Conservation (phyloP, 2,329 filamentous ascomycete species). For the Aspergillus sp. region DNA sequence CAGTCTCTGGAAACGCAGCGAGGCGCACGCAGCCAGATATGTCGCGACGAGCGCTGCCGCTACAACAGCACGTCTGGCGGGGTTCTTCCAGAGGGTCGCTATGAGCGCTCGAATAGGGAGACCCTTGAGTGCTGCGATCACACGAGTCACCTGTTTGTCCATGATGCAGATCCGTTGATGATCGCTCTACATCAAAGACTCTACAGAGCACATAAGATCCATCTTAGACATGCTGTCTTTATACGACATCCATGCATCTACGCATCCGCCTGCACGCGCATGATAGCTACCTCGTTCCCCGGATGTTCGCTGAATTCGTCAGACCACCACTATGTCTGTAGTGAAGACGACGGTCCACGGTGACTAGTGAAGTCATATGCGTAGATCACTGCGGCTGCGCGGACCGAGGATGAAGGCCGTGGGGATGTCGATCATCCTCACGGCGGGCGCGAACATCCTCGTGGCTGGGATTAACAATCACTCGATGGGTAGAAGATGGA, state of each 20-base stretch:
- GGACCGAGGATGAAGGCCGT: constrained; percentile 1
- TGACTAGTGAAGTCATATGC: constrained; percentile 4
- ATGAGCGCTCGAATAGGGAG: constrained; percentile 6
- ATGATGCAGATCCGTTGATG: constrained; percentile 1
- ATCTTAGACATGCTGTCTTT: background rate
- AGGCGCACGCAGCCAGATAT: constrained; percentile 24
- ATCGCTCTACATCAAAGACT: background rate
- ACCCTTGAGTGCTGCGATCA: constrained; percentile 1
- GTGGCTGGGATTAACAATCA: background rate
- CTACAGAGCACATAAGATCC: background rate
- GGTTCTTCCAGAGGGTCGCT: constrained; percentile 2
- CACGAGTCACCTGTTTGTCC: constrained; percentile 6
- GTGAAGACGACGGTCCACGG: background rate
- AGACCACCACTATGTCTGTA: background rate
- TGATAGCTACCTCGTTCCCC: background rate
- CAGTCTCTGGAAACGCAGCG: constrained; percentile 29
- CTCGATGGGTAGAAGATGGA: background rate
- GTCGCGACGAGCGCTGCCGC: constrained; percentile 4
- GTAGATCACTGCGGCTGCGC: background rate
- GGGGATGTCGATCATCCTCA: constrained; percentile 3
- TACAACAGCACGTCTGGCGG: constrained; percentile 6
- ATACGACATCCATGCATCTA: background rate
- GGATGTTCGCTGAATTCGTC: background rate
- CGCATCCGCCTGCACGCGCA: background rate
- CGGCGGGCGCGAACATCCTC: background rate